A percentile compares a stretch with the other conserved stretches of the same genome.
Evolutionary conservation across 306 rosid genomes (phyloP).

Genomic region (Gastrolobium villosum): DNA sequence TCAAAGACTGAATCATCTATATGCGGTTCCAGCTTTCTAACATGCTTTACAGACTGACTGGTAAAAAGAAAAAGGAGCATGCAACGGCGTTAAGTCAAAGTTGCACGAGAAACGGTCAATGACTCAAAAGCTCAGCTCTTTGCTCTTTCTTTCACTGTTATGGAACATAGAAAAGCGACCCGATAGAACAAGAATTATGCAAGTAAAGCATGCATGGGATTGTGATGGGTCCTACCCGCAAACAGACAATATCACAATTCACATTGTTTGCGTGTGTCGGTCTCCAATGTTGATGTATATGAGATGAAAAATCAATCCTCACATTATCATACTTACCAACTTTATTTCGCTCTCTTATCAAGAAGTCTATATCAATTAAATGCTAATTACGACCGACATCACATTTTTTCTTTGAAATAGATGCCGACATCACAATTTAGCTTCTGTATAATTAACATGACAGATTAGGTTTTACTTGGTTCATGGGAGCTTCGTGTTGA

Average conservation of each 20-base stretch:
- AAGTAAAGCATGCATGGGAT: constrained; percentile 45
- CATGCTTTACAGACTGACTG: constrained; percentile 18
- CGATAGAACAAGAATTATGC: not conserved
- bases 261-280: constrained; percentile 62
- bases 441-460: constrained; percentile 7
- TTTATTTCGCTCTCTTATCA: not conserved
- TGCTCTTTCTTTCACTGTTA: constrained; percentile 14
- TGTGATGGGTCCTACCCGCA: constrained; percentile 31
- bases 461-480: constrained; percentile 27
- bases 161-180: constrained; percentile 38
- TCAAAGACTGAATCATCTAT: not conserved
- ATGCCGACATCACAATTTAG: constrained; percentile 19
- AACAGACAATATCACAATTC: constrained; percentile 45
- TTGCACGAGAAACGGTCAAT: constrained; percentile 46
- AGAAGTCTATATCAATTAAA: not conserved
- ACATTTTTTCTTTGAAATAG: not conserved
- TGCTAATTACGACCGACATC: constrained; percentile 25
- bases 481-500: not conserved
- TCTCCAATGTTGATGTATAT: constrained; percentile 38
- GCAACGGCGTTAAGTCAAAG: constrained; percentile 34
- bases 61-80: not conserved
- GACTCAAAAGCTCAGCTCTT: not conserved
- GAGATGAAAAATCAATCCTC: constrained; percentile 28
- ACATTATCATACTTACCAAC: constrained; percentile 26
- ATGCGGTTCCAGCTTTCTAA: constrained; percentile 15